Evolutionary conservation across 2,329 filamentous ascomycete species (phyloP).

Genomic region (Stachybotrys echinatus): DNA sequence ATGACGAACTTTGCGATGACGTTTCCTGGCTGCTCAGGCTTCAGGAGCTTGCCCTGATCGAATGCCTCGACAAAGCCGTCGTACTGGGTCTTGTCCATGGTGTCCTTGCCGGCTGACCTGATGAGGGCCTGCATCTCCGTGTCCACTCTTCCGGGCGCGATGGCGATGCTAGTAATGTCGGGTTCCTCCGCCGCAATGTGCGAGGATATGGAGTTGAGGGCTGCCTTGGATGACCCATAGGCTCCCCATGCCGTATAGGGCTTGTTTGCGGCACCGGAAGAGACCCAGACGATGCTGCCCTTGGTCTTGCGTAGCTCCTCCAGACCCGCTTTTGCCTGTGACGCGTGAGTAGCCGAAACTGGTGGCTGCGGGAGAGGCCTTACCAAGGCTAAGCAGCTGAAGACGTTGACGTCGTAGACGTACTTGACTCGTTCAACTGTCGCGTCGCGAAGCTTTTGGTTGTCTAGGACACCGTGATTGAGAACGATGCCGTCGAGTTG

Average conservation of each 20-base stretch:
- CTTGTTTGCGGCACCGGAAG: conserved; percentile 67
- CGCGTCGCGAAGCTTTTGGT: conserved; percentile 65
- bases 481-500: conserved; percentile 76
- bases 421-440: conserved; percentile 69
- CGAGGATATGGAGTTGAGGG: conserved; percentile 70
- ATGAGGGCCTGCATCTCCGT: conserved; percentile 88
- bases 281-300: conserved; percentile 72
- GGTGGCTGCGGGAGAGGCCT: conserved; percentile 14
- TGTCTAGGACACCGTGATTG: conserved; percentile 81
- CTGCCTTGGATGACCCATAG: conserved; percentile 81
- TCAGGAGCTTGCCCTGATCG: conserved; percentile 65
- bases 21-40: conserved; percentile 76
- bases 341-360: conserved; percentile 6
- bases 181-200: conserved; percentile 75
- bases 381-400: conserved; percentile 76
- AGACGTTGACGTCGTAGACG: conserved; percentile 79
- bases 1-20: conserved; percentile 79
- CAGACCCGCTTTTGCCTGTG: conserved; percentile 65
- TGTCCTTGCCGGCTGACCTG: conserved; percentile 50
- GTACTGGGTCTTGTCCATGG: conserved; percentile 54
- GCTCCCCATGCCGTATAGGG: conserved; percentile 70
- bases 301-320: conserved; percentile 61
- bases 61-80: conserved; percentile 64
- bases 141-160: conserved; percentile 78
- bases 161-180: conserved; percentile 63